phyloP scores from a whole-genome alignment of 192 early-diverging fungal species.

The Gamsiella multidivaricata region DNA sequence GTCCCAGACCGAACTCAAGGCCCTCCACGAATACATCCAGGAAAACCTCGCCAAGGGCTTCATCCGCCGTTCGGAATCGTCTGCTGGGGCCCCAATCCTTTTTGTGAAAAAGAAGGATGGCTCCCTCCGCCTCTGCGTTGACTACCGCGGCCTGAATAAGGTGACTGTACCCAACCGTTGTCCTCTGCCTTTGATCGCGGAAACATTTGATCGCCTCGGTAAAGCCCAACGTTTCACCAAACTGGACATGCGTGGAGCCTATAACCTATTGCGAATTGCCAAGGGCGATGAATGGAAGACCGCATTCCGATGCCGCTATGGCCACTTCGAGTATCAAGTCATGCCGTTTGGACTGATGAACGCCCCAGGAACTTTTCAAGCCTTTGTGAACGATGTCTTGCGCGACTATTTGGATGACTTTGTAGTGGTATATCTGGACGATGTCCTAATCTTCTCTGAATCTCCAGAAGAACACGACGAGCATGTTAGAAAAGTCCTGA shows the following conservation, averaged over 20 bases:
- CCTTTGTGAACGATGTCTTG: conserved; percentile 55
- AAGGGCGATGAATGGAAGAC: conserved; percentile 54
- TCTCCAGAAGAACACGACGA: conserved; percentile 46
- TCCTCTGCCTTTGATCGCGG: conserved; percentile 64
- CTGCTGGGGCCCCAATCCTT: conserved; percentile 10
- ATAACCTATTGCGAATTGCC: conserved; percentile 56
- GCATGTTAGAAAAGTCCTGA: conserved; percentile 33
- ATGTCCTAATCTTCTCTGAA: conserved; percentile 61
- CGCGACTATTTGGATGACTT: conserved; percentile 19
- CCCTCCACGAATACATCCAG: conserved; percentile 36
- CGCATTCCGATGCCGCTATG: conserved; percentile 39
- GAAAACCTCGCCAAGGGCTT: conserved; percentile 20
- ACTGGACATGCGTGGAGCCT: conserved; percentile 56
- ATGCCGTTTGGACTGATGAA: conserved; percentile 57
- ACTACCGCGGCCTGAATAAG: conserved; percentile 65
- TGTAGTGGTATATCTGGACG: conserved; percentile 54
- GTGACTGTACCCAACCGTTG: conserved; percentile 59
- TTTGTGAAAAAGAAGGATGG: conserved; percentile 35
- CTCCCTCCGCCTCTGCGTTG: conserved; percentile 16
- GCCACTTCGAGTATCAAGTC: conserved; percentile 43
- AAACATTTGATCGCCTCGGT: conserved; percentile 53
- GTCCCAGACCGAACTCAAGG: conserved; percentile 31
- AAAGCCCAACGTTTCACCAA: conserved; percentile 54
- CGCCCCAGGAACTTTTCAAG: conserved; percentile 55
- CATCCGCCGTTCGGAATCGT: conserved; percentile 15